These are phyloP conservation scores for Phytophthora ramorum DNA, from an alignment of 352 stramenopile genomes.

Conservation along the genomic window DNA sequence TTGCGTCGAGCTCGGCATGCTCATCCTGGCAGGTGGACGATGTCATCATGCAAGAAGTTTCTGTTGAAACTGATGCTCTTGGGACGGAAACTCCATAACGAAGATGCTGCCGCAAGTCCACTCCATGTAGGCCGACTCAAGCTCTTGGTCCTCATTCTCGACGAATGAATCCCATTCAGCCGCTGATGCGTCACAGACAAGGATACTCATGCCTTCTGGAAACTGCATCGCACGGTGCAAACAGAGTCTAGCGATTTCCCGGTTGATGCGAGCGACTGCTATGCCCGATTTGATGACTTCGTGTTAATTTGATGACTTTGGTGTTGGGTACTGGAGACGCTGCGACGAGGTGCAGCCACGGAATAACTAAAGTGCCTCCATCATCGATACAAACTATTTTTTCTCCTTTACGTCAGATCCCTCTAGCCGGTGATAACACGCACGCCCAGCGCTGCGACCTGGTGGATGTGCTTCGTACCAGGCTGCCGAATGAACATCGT, in stretches of 20 bases:
- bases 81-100: too few relatives aligned
- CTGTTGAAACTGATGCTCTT: too few relatives aligned
- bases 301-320: background rate
- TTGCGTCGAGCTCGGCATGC: too few relatives aligned
- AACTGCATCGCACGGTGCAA: background rate
- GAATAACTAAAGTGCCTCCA: background rate
- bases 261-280: background rate
- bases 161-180: too few relatives aligned
- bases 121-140: too few relatives aligned
- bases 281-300: background rate
- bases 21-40: too few relatives aligned
- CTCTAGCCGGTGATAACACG: slow-evolving; percentile 85
- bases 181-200: too few relatives aligned
- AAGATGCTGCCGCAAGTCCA: too few relatives aligned
- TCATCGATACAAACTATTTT: background rate
- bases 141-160: too few relatives aligned
- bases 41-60: too few relatives aligned
- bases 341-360: background rate
- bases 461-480: slow-evolving; percentile 89
- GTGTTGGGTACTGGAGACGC: too few relatives aligned
- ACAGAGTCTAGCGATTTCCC: background rate
- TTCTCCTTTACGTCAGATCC: background rate
- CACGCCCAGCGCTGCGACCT: slow-evolving; percentile 86
- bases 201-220: too few relatives aligned
- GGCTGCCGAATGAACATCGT: slow-evolving; percentile 96